phyloP scores from a whole-genome alignment of 768 basidiomycete genomes.

The Heimioporus sp. region DNA sequence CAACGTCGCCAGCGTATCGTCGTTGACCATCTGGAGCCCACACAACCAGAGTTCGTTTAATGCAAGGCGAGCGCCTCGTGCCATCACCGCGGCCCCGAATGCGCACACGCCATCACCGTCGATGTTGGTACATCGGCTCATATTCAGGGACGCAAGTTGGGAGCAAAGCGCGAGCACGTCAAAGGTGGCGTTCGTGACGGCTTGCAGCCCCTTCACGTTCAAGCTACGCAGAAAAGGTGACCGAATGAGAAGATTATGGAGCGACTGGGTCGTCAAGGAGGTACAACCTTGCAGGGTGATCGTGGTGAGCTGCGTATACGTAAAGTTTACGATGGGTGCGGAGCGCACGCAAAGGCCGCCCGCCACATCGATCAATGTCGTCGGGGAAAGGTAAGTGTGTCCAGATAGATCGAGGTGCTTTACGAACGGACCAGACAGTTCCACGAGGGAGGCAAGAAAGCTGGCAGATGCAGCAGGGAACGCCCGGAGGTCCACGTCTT shows the following conservation, averaged over 20 bases:
- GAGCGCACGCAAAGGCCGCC: conserved; percentile 50
- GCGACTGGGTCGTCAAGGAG: conserved; percentile 57
- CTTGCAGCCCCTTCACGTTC: conserved; percentile 63
- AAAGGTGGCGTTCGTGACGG: conserved; percentile 74
- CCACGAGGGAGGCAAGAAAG: conserved; percentile 52
- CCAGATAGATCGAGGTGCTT: conserved; percentile 61
- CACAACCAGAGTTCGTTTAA: conserved; percentile 66
- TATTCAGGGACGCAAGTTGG: conserved; percentile 56
- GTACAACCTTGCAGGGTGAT: conserved; percentile 76
- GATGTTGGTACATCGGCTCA: conserved; percentile 70
- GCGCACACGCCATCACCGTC: conserved; percentile 59
- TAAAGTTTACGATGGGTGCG: conserved; percentile 26
- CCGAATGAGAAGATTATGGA: conserved; percentile 66
- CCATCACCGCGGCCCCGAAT: conserved; percentile 43
- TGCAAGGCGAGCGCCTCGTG: conserved; percentile 46
- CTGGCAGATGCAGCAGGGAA: conserved; percentile 56
- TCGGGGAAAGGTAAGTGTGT: conserved; percentile 48
- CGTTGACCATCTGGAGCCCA: conserved; percentile 60
- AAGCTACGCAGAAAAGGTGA: conserved; percentile 59
- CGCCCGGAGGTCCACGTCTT: conserved; percentile 54
- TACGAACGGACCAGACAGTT: conserved; percentile 63
- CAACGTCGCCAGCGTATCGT: conserved; percentile 60
- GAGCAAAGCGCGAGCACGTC: conserved; percentile 62
- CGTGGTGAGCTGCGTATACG: conserved; percentile 64
- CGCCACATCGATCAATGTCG: conserved; percentile 51